These are phyloP conservation scores for Cinnamomum chago DNA, from an alignment of 164 flowering plant species.

Conservation along the genomic window DNA sequence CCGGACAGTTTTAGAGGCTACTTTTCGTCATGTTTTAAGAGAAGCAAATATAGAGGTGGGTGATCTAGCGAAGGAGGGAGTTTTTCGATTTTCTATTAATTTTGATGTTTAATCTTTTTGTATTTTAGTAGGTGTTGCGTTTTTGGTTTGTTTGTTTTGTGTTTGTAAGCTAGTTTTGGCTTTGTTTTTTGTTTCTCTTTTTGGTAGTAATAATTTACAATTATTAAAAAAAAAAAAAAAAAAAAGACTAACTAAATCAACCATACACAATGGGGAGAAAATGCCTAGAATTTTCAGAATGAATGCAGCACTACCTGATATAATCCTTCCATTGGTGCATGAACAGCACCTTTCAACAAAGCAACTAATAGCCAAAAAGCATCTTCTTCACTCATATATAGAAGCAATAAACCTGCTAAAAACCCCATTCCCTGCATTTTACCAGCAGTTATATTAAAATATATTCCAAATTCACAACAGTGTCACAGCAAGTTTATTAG, in stretches of 20 bases:
- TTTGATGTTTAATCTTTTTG: too few species aligned
- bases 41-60: too few species aligned
- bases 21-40: too few species aligned
- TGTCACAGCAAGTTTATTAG: background rate
- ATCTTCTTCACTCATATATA: slow-evolving; percentile 99
- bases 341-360: slow-evolving; percentile 92
- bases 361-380: slow-evolving; percentile 98
- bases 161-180: too few species aligned
- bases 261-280: background rate
- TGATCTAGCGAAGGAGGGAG: too few species aligned
- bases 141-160: too few species aligned
- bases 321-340: slow-evolving; percentile 99
- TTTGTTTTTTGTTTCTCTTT: too few species aligned
- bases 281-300: background rate
- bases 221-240: too few species aligned
- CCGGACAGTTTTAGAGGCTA: too few species aligned
- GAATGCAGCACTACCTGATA: slow-evolving; percentile 56
- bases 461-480: background rate
- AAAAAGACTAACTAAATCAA: background rate
- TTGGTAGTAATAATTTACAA: too few species aligned
- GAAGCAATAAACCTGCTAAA: slow-evolving; percentile 90
- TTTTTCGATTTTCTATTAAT: too few species aligned
- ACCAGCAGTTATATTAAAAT: slow-evolving; percentile 3
- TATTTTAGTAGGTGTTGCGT: too few species aligned
- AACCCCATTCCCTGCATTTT: slow-evolving; percentile 95